Evolutionary conservation across 164 flowering plant genomes (phyloP).

Genomic region (Stephania cephalantha): DNA sequence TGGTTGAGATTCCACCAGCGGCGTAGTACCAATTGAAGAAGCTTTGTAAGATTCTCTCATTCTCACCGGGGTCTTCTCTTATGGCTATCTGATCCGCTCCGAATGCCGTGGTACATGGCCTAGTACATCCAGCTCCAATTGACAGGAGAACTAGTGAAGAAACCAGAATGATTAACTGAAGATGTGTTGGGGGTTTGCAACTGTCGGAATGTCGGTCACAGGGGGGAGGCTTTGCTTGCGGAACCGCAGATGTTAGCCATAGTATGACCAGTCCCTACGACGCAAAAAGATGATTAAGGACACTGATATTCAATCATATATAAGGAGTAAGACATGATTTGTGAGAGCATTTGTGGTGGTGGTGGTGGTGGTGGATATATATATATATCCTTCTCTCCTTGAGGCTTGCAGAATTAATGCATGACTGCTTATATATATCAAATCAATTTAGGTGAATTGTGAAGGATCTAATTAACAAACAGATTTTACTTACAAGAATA

Average conservation of each 20-base stretch:
- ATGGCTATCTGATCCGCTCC: constrained; percentile 40
- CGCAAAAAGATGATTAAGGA: background rate
- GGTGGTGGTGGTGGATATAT: no score
- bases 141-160: constrained; percentile 34
- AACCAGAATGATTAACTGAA: constrained; percentile 25
- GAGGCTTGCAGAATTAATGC: no score
- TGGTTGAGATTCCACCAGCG: constrained; percentile 20
- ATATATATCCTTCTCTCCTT: no score
- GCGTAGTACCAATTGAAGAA: constrained; percentile 42
- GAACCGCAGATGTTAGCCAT: constrained; percentile 34
- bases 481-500: constrained; percentile 32
- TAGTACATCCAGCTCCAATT: constrained; percentile 39
- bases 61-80: constrained; percentile 16
- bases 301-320: no score
- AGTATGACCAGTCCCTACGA: constrained; percentile 35
- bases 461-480: background rate
- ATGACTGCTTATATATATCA: no score
- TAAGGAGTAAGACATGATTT: no score
- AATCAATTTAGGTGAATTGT: no score
- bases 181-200: constrained; percentile 18
- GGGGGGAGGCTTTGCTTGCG: constrained; percentile 21
- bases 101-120: constrained; percentile 45
- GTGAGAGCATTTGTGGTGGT: no score
- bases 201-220: background rate
- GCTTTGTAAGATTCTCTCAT: constrained; percentile 19